Base-by-base conservation (phyloP, 768 basidiomycete species). In the Auricularia sp. region DNA sequence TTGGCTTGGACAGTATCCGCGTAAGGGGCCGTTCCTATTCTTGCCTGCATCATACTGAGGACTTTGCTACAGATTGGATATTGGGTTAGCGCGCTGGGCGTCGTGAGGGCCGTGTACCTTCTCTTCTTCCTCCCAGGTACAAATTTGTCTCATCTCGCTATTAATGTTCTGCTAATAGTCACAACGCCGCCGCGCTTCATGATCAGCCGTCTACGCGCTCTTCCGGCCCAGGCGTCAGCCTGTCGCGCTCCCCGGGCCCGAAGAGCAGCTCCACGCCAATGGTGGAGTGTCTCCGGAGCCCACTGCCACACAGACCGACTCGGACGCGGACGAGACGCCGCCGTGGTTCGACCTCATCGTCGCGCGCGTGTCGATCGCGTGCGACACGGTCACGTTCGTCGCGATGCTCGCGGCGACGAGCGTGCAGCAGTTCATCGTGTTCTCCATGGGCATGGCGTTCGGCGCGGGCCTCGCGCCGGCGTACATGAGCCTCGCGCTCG, bases 401-500 rank as follows among this genome's bases (percentile, higher is more conserved):
- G 56, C 29, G 16, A 59, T 59, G 56, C 24, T 59, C 14, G 34
- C 24, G 16, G 56, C 56, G 14, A 10, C 24, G 24, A 29, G 24
- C 14, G 24, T 59, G 29, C 29, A 34, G 56, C 56, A 59, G 34
- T 59, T 59, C 29, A 24, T 59, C 56, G 56, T 24, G 24, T 29
- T 59, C 56, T 59, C 56, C 4, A 59, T 59, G 56, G 56, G 56
- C 56, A 14, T 59, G 4, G 34, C 56, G 16, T 34, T 59, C 10
- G 56, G 56, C 34, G 56, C 29, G 14, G 56, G 56, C 29, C 24
- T 59, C 29, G 34, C 34, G 56, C 56, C 56, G 24, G 56, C 56
- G 56, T 59, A n/a, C 56, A 59, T 59, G 56, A 59, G 56, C 33
- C 56, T 59, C 34, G 56, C 56, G 24, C 56, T 59, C 56, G 56